A percentile compares a stretch with the other conserved stretches of the same genome.
These are phyloP conservation scores for Komagataella ulmi DNA, from an alignment of 805 yeast genomes.

Conservation along the genomic window DNA sequence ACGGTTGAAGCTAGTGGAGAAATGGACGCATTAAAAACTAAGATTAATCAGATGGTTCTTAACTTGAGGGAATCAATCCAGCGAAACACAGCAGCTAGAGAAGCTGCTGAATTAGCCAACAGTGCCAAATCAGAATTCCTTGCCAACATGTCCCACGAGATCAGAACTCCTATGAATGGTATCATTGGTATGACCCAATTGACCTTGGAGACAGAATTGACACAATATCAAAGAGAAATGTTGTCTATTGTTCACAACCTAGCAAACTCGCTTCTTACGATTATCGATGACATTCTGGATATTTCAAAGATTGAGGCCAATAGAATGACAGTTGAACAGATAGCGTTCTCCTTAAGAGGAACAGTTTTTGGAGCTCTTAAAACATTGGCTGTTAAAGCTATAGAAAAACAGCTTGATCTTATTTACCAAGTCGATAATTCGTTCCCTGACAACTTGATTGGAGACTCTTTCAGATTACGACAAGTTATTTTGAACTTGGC, in stretches of 20 bases:
- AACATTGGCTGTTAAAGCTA: constrained; percentile 81
- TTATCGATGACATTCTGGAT: constrained; percentile 83
- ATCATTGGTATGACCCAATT: constrained; percentile 88
- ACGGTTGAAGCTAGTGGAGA: constrained; percentile 90
- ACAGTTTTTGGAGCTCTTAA: constrained; percentile 85
- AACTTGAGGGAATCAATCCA: constrained; percentile 81
- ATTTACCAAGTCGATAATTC: constrained; percentile 75
- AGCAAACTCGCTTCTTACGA: constrained; percentile 75
- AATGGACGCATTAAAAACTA: constrained; percentile 61
- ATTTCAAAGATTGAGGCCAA: constrained; percentile 90
- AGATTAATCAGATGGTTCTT: constrained; percentile 71
- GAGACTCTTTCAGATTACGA: constrained; percentile 79
- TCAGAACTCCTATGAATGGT: constrained; percentile 88
- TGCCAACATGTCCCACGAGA: constrained; percentile 82
- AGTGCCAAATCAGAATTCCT: constrained; percentile 81
- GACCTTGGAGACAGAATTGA: constrained; percentile 76
- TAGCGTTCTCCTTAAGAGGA: constrained; percentile 74
- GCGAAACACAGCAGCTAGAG: constrained; percentile 86
- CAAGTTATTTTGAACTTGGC: constrained; percentile 80
- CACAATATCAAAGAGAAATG: constrained; percentile 90
- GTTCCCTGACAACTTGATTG: constrained; percentile 77
- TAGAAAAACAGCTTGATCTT: constrained; percentile 71
- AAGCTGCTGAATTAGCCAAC: constrained; percentile 87
- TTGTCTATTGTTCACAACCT: constrained; percentile 77
- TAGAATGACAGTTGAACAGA: constrained; percentile 85